Base-by-base conservation (phyloP, 2,329 filamentous ascomycete species). In the Nakataea oryzae region DNA sequence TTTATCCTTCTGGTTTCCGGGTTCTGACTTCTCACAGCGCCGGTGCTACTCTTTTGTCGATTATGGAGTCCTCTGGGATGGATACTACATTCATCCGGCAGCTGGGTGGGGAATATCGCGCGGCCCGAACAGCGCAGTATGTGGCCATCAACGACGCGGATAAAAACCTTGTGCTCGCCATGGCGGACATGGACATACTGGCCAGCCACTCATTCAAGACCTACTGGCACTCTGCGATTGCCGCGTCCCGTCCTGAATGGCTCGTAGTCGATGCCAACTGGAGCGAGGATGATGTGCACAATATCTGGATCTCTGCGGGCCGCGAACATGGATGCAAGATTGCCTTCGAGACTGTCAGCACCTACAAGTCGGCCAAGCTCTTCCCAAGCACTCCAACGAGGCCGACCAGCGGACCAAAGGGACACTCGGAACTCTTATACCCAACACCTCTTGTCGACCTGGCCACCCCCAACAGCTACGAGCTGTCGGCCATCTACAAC, bases 171-270 rank as follows among this genome's bases (percentile, higher is more conserved):
- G 81, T 93, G n/a, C 75, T 97, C 65, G 93, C 92, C 57, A 96
- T 97, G 91, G 93, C 93, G 5, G 95, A 97, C 71, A 97, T 97
- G 92, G 84, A 81, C 62, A 93, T 96, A 68, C 84, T 96, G 58
- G 81, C 86, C n/a, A 70, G 75, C 21, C 76, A 81, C 24, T 76
- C 81, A 64, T 81, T 83, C 64, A 73, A 79, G 0, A 72, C 78
- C 11, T 76, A 81, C 66, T 91, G 88, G 86, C 79, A 81, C 59
- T 80, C 84, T 1, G 77, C 84, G 30, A 75, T 91, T 9, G 73
- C 76, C 14, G 74, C 77, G 3, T 77, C 81, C 14, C 80, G 78
- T 67, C 90, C 87, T n/a, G 84, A 83, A 65, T 95, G 90, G 85
- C 79, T 95, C 30, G 86, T 96, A 7, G 80, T 96, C 11, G 95